Evolutionary conservation across 1,139 yeast species (phyloP), one percentile per base, ranked within the genome.

Genomic region (Geotrichum carabidarum): DNA sequence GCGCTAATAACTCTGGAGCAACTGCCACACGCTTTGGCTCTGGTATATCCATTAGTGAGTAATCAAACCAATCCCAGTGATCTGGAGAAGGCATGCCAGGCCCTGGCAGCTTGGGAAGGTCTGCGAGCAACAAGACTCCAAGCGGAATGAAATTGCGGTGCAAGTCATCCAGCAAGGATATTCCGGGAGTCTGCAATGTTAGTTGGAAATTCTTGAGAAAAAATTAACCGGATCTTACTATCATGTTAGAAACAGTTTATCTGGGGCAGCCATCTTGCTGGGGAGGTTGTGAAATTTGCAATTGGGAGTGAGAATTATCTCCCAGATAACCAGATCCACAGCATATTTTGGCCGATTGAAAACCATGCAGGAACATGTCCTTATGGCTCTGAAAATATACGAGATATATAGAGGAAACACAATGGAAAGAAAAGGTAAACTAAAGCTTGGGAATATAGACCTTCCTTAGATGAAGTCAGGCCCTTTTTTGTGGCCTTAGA

Each of bases 21-120:
- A 68, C 1, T 53, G 53, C 51, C 43, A 62, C 14, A 49, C 47
- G 18, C 56, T 50, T 34, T 44, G 44, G 7, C 43, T 11, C 9
- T 27, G 38, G 12, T 12, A 18, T 15, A 50, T 48, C 63, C 51
- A 2, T 44, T 15, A 30, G 57, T 65, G 35, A 32, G 68, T 61
- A 58, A 82, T 31, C 46, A 42, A 79, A 67, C 86, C 86, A 82
- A 56, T 58, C 65, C 86, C 86, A 83, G 0, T 71, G 78, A 63
- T 70, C 77, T 1, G 72, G 69, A 0, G 75, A 70, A n/a, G 50
- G 58, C 0, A 63, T 32, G 0, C 72, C 72, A 2, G 62, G 60
- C 7, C 67, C 59, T 0, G 70, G 68, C 1, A 68, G 53, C 8
- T 63, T 55, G 0, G 85, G 84, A 1, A 75, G 59, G 38, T 74